Conservation (phyloP, 805 yeast genomes). For the Wickerhamomyces ciferrii region DNA sequence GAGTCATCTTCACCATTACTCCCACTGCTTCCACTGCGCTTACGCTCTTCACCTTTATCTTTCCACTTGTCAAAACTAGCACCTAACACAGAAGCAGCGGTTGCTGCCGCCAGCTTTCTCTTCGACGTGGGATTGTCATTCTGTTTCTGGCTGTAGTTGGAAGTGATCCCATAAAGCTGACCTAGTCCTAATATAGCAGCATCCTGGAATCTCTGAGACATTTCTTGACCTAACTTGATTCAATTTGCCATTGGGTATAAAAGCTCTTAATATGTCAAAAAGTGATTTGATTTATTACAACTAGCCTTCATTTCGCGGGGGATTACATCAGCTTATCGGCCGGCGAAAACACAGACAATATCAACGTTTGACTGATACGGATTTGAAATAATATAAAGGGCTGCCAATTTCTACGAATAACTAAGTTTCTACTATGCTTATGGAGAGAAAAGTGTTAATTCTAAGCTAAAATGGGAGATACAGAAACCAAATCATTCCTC, state of each 20-base stretch:
- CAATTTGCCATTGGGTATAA: too few species aligned
- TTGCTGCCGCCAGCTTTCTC: slow-evolving; percentile 29
- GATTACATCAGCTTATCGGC: neutral
- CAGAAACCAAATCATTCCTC: slow-evolving; percentile 13
- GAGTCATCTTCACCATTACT: neutral
- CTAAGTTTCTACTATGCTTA: too few species aligned
- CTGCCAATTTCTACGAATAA: too few species aligned
- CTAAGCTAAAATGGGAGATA: neutral
- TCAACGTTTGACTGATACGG: too few species aligned
- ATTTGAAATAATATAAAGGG: too few species aligned
- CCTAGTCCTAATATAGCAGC: slow-evolving; percentile 1
- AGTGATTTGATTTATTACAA: too few species aligned
- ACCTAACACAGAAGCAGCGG: slow-evolving; percentile 39
- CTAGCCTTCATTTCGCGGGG: neutral
- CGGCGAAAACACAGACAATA: too few species aligned
- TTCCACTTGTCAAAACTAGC: slow-evolving; percentile 36
- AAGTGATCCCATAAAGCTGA: slow-evolving; percentile 1
- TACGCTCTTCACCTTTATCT: slow-evolving; percentile 8
- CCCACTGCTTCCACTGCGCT: neutral
- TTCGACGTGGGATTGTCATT: slow-evolving; percentile 9
- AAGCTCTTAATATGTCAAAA: too few species aligned
- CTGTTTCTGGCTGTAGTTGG: slow-evolving; percentile 7
- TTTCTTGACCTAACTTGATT: neutral
- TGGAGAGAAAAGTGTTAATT: too few species aligned
- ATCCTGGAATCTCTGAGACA: slow-evolving; percentile 1